Conservation (phyloP, 1,284 basidiomycete genomes). For the Trichosporon ovoides region DNA sequence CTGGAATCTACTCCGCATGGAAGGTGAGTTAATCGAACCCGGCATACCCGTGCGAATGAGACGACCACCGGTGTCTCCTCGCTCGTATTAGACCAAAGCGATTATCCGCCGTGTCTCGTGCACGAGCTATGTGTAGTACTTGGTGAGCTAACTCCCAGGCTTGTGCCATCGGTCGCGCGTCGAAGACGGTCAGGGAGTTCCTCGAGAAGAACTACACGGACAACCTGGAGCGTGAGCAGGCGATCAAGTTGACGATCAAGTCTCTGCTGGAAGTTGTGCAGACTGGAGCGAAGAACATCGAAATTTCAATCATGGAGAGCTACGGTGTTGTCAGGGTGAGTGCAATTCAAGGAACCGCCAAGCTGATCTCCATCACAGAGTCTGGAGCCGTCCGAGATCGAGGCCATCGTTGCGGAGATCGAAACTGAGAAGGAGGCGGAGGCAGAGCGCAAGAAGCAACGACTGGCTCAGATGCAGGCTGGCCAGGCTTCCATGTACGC, state of each 20-base stretch:
- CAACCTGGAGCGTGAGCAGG: conserved; percentile 77
- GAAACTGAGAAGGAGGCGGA: conserved; percentile 96
- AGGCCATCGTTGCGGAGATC: conserved; percentile 81
- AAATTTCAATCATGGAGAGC: conserved; percentile 92
- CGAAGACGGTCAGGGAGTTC: conserved; percentile 98
- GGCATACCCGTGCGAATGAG: too few species aligned
- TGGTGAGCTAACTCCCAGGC: conserved; percentile 60
- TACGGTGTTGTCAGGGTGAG: conserved; percentile 83
- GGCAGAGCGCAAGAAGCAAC: conserved; percentile 74
- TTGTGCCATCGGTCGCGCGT: conserved; percentile 93
- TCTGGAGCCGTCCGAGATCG: conserved; percentile 77
- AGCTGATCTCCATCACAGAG: conserved; percentile 54
- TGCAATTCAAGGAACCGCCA: conserved; percentile 13
- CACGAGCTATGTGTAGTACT: too few species aligned
- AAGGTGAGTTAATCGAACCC: conserved; percentile 61
- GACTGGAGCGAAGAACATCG: conserved; percentile 98
- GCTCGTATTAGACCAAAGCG: too few species aligned
- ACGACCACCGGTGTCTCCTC: too few species aligned
- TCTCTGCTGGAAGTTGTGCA: conserved; percentile 96
- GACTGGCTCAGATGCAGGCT: conserved; percentile 62
- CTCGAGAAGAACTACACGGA: conserved; percentile 98
- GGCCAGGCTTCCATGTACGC: conserved; percentile 45
- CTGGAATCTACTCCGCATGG: conserved; percentile 97
- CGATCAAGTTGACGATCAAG: conserved; percentile 93
- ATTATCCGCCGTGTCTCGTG: too few species aligned